These are phyloP conservation scores for Mortierella sp. DNA, from an alignment of 371 early-diverging fungal genomes.

Conservation along the genomic window DNA sequence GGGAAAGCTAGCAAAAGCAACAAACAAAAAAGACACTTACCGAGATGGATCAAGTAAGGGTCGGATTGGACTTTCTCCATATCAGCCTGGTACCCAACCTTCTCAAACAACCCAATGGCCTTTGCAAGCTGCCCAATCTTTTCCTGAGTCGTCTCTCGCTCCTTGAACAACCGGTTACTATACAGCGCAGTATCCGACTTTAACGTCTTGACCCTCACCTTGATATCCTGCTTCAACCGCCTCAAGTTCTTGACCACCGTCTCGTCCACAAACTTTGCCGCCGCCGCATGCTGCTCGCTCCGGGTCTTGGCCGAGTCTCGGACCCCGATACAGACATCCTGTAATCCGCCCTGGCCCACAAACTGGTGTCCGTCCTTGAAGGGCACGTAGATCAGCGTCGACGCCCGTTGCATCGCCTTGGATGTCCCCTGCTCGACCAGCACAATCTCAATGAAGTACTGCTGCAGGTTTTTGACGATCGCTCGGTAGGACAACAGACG, in stretches of 20 bases:
- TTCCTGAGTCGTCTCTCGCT: constrained; percentile 42
- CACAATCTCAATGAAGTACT: constrained; percentile 28
- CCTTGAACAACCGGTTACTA: constrained; percentile 28
- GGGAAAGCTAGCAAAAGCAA: no score
- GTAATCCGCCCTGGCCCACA: constrained; percentile 22
- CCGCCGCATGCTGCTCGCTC: constrained; percentile 42
- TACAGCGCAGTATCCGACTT: constrained; percentile 41
- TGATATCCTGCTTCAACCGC: constrained; percentile 42
- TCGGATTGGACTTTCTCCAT: constrained; percentile 41
- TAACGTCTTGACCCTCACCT: constrained; percentile 36
- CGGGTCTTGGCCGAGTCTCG: constrained; percentile 20
- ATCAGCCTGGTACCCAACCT: constrained; percentile 25
- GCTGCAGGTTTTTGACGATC: constrained; percentile 31
- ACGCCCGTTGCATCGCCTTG: constrained; percentile 31
- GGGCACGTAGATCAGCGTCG: constrained; percentile 19
- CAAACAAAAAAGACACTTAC: constrained; percentile 13
- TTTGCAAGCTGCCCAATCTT: constrained; percentile 29
- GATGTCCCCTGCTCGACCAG: constrained; percentile 14
- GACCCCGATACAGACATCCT: constrained; percentile 23
- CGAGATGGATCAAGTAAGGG: constrained; percentile 40
- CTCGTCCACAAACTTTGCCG: constrained; percentile 44
- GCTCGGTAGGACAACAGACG: constrained; percentile 18
- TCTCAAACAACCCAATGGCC: constrained; percentile 42
- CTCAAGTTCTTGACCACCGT: constrained; percentile 37
- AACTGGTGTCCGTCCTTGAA: constrained; percentile 40